Evolutionary conservation across 176 grass and related monocot species (phyloP), one percentile per base, ranked within the genome.

Genomic region (barley (Hordeum vulgare)): DNA sequence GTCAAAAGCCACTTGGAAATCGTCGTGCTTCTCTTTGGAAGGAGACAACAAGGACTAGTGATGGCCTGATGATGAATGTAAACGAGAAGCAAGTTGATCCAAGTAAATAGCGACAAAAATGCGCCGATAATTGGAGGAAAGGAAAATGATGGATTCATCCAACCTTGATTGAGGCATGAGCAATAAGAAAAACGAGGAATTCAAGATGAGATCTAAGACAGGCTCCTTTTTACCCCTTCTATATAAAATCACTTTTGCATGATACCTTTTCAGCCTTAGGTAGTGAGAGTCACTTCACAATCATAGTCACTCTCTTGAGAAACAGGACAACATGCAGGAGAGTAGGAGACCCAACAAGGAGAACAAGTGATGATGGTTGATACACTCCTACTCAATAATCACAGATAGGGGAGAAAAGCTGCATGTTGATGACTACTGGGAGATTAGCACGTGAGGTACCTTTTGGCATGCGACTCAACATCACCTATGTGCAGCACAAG

Each of bases 231-330:
- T 47, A 20, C 0, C 8, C 23, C 12, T 6, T 27, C 41, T 18
- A 67, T 29, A 11, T 11, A 54, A 58, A 70, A 35, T 66, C 40
- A 51, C 17, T 70, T 76, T 76, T 63, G 82, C 57, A 39, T 26
- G 15, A 4, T 87, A 35, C 21, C 20, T 31, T 34, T 57, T 33
- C 51, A 71, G 23, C 4, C 29, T 57, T 64, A 53, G 4, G 10
- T 14, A 29, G 2, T 56, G 35, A 70, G 77, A 77, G 65, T 44
- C 42, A 86, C 36, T 42, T 60, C 35, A 65, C 11, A 71, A 63
- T 86, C 79, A 90, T 78, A 34, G 33, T 17, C 23, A 35, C 54
- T 85, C 49, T 64, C 54, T 72, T 66, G 2, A 77, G 11, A 77
- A 77, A 72, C 56, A 20, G 76, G 23, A 72, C 25, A 41, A 9